Percentiles rank a stretch among this genome's conserved stretches.
Conservation (phyloP, 495 filamentous ascomycete genomes). For the Aspergillus indologenus region DNA sequence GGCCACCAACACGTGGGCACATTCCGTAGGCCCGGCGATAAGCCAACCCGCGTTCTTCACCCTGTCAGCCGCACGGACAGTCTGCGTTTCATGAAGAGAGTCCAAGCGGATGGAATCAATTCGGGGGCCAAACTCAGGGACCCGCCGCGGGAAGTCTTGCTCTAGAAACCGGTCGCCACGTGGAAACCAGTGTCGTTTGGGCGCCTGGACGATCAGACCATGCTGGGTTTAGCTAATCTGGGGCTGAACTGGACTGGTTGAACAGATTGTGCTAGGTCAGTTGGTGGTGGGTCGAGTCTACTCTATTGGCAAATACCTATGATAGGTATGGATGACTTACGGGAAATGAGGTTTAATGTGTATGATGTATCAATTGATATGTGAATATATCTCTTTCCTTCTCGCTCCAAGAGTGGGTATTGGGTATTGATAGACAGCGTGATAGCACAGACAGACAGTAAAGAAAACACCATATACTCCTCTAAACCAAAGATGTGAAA, state of each 20-base stretch:
- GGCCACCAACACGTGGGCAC: background rate
- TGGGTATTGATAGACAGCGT: background rate
- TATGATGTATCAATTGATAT: background rate
- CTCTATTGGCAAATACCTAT: too few species aligned
- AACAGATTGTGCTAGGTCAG: too few species aligned
- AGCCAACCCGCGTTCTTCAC: background rate
- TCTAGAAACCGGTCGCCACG: background rate
- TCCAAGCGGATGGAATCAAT: background rate
- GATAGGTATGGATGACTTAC: too few species aligned
- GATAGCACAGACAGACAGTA: background rate
- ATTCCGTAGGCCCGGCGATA: background rate
- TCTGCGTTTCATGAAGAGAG: background rate
- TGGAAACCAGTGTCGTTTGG: background rate
- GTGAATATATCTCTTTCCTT: background rate
- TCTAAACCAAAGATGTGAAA: conserved; percentile 1
- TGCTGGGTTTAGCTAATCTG: background rate
- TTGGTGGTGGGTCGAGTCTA: too few species aligned
- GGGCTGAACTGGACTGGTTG: too few species aligned
- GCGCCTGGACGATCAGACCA: background rate
- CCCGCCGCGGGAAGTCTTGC: background rate
- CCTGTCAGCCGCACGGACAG: background rate
- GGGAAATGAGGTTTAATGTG: too few species aligned
- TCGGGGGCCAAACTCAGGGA: background rate
- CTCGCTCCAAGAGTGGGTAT: background rate
- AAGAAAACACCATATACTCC: background rate